Evolutionary conservation across 2,329 filamentous ascomycete species (phyloP).

Genomic region (Elsinoe batatas): DNA sequence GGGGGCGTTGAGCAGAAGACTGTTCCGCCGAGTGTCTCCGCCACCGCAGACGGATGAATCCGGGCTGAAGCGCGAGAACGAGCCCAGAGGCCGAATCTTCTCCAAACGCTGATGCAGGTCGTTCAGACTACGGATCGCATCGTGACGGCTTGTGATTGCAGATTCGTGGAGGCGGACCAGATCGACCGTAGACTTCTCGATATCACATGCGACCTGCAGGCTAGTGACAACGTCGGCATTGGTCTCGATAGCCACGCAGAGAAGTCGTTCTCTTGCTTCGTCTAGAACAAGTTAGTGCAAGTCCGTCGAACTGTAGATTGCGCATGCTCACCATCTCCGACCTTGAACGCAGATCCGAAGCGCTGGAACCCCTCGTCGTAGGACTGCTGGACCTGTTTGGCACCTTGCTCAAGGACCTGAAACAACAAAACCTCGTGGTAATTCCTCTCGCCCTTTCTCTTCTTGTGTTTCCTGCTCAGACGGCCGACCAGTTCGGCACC

Average conservation of each 20-base stretch:
- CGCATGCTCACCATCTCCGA: conserved; percentile 30
- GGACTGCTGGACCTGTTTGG: conserved; percentile 26
- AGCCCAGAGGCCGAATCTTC: neutral
- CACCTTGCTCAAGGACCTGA: conserved; percentile 30
- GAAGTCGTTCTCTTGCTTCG: conserved; percentile 28
- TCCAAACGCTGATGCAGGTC: conserved; percentile 28
- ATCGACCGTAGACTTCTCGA: conserved; percentile 27
- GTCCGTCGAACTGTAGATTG: conserved; percentile 7
- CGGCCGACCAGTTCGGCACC: conserved; percentile 30
- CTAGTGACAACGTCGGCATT: conserved; percentile 32
- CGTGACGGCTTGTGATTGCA: conserved; percentile 27
- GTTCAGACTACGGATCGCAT: conserved; percentile 27
- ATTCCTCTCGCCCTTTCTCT: conserved; percentile 20
- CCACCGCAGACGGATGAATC: conserved; percentile 11
- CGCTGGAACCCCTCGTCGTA: conserved; percentile 28
- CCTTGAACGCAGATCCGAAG: conserved; percentile 27
- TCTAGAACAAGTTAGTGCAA: conserved; percentile 19
- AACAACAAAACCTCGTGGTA: conserved; percentile 31
- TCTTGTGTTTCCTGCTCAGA: conserved; percentile 21
- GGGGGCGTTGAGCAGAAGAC: neutral
- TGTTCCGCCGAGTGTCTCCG: neutral
- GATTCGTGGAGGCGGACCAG: conserved; percentile 29
- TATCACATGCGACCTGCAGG: conserved; percentile 30
- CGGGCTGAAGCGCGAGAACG: conserved; percentile 7
- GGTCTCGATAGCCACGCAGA: conserved; percentile 31